Conservation (phyloP, 2,329 filamentous ascomycete genomes). For the Pseudocercospora pini-densiflorae region DNA sequence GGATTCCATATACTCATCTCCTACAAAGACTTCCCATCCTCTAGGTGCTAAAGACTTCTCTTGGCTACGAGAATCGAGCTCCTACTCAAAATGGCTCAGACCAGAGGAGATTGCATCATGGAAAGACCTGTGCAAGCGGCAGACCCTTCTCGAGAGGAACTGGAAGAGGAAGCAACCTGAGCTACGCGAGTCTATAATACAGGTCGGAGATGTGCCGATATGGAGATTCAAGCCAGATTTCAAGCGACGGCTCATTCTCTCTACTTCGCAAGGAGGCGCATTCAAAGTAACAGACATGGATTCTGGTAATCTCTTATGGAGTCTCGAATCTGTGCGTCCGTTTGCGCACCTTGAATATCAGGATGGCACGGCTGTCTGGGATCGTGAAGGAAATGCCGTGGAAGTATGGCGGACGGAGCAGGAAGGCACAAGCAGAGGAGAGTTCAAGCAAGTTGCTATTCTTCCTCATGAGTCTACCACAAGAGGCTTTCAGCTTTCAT, state of each 20-base stretch:
- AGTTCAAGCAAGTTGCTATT: slow-evolving; percentile 47
- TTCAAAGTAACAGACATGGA: slow-evolving; percentile 55
- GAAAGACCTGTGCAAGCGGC: slow-evolving; percentile 52
- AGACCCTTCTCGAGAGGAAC: slow-evolving; percentile 45
- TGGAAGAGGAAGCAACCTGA: slow-evolving; percentile 44
- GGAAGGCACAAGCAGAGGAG: slow-evolving; percentile 42
- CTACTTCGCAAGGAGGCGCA: slow-evolving; percentile 52
- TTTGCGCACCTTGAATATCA: slow-evolving; percentile 56
- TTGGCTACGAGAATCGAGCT: slow-evolving; percentile 33
- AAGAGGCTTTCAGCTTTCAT: slow-evolving; percentile 52
- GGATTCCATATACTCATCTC: slow-evolving; percentile 47
- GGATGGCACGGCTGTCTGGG: slow-evolving; percentile 52
- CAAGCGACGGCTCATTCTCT: slow-evolving; percentile 51
- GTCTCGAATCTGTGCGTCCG: slow-evolving; percentile 42
- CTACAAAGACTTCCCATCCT: slow-evolving; percentile 39
- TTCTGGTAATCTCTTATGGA: slow-evolving; percentile 47
- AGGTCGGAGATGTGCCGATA: slow-evolving; percentile 47
- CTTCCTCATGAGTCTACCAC: slow-evolving; percentile 50
- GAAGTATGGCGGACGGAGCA: slow-evolving; percentile 51
- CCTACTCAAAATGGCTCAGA: slow-evolving; percentile 40
- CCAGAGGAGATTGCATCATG: slow-evolving; percentile 43
- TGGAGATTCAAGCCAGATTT: slow-evolving; percentile 55
- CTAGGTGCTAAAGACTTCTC: slow-evolving; percentile 38
- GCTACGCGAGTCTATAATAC: slow-evolving; percentile 46
- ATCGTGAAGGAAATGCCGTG: slow-evolving; percentile 49